Base-by-base conservation (phyloP, 2,329 filamentous ascomycete species). In the Nothophaeocryptopus gaeumannii region DNA sequence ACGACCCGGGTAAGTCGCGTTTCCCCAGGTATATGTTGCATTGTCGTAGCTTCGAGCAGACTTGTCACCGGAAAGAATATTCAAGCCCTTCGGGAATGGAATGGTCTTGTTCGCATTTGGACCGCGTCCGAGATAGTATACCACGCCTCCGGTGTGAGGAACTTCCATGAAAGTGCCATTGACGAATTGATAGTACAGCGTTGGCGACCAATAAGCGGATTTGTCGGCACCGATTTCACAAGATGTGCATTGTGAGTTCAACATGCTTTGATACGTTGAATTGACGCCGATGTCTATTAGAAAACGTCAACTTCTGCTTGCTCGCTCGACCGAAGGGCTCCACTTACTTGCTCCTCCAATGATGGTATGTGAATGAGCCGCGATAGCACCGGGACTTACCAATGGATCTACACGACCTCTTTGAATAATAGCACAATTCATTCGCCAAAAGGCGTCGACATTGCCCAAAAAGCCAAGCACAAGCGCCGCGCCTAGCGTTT, bases 11-110 rank as follows among this genome's bases (percentile, higher is more conserved):
- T 63, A 67, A 14, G 56, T 60, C 11, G 56, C 58, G 39, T 66
- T 69, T 29, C 66, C 67, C 55, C 62, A 72, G 9, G 69, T 72
- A 33, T 69, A 58, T 7, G 64, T 58, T n/a, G 59, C 51, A 50
- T 63, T 64, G 42, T 69, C 68, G 36, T 67, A 68, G 30, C 77
- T 73, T 41, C 85, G 79, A 44, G 76, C 73, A 60, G 65, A 73
- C 26, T 81, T 70, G 61, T 88, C 76, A 38, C 88, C 88, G 50
- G 78, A 81, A 38, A 91, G 64, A 72, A 92, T 89, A 65, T 82
- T 80, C 56, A 92, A 77, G 12, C 84, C 85, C 20, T 77, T 65
- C 5, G 87, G 88, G 60, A 80, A 78, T 64, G 89, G 80, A 13
- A 83, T 74, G 58, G 89, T 85, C 55, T 84, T 77, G 58, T 81